Evolutionary conservation across 2,329 filamentous ascomycete species (phyloP), one percentile per base, ranked within the genome.

Genomic region (Elsinoe perseae): DNA sequence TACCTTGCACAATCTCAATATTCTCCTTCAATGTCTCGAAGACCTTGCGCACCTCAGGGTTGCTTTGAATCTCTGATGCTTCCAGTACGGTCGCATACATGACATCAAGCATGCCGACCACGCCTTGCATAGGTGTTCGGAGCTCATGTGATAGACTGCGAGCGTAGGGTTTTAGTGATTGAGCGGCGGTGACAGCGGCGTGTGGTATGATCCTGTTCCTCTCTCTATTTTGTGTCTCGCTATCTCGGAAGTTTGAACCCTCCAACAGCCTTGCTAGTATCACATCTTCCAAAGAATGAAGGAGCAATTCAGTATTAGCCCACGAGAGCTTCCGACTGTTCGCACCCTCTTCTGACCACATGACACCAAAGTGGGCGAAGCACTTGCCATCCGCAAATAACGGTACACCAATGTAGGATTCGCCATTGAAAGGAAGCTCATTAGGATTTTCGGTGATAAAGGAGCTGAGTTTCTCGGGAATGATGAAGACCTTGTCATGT

Each of bases 91-190:
- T 86, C 2, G 84, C 82, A 69, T 87, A 83, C 83, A 88, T 87
- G 59, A 88, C 82, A 69, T 88, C 85, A 42, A 88, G 71, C 84
- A 87, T 87, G 5, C 85, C 85, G 12, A 88, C 83, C 5, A 88
- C 83, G 40, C 85, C 85, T 68, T 88, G 85, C 84, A 88, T 87
- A 1, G 85, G 85, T 2, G 85, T 88, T 59, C 85, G 75, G 46
- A 88, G 68, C 65, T 88, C 85, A 62, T 88, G 85, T 0, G 85
- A 88, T 28, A 88, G 70, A 64, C 82, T 86, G 60, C 83, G 78
- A n/a, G 85, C 85, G 65, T 85, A 87, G 0, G 85, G 84, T 64
- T 86, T 84, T 16, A 88, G 72, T 1, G 83, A 85, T 59, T 86
- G 83, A 1, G 81, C 76, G 4, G 77, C 75, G 4, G 81, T 78